A percentile compares a stretch with the other conserved stretches of the same genome.
Conservation (phyloP, 352 stramenopile species). For the Phytopythium litorale region DNA sequence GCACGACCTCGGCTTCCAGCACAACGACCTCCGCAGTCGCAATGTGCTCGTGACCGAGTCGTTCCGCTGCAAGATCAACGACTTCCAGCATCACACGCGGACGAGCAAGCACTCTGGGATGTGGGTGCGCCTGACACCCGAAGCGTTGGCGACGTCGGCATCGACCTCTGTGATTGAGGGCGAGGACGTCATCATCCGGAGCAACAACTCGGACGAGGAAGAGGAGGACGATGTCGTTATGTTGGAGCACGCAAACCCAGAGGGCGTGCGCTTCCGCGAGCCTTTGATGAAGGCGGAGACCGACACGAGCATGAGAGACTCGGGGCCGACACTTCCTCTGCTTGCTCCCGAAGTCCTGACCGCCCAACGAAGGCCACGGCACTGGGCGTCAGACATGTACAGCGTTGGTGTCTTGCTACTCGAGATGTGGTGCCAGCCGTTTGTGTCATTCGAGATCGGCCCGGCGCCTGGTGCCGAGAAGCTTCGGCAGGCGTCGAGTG, state of each 20-base stretch:
- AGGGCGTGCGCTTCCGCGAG: conserved; percentile 36
- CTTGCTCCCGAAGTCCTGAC: conserved; percentile 43
- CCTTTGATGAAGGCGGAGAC: conserved; percentile 7
- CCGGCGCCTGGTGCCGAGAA: neutral
- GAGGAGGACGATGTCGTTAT: conserved; percentile 23
- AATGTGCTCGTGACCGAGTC: conserved; percentile 61
- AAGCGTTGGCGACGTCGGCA: conserved; percentile 13
- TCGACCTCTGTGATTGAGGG: conserved; percentile 16
- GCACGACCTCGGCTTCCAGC: conserved; percentile 44
- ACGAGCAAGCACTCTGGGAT: conserved; percentile 22
- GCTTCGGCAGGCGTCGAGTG: neutral
- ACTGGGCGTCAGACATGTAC: conserved; percentile 52
- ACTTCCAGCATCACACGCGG: conserved; percentile 38
- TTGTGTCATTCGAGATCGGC: conserved; percentile 32
- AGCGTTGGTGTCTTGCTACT: conserved; percentile 50
- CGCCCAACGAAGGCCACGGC: conserved; percentile 17
- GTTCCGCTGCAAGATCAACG: conserved; percentile 57
- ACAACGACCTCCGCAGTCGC: conserved; percentile 61
- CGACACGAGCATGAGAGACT: neutral
- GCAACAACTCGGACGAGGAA: conserved; percentile 10
- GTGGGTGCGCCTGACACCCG: conserved; percentile 10
- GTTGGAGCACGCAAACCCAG: conserved; percentile 14
- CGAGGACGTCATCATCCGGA: conserved; percentile 16
- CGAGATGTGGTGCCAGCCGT: conserved; percentile 52
- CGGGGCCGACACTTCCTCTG: conserved; percentile 29